Percentiles rank a stretch among this genome's conserved stretches.
Evolutionary conservation across 129 eudicot species (phyloP).

Genomic region (Sambucus nigra): DNA sequence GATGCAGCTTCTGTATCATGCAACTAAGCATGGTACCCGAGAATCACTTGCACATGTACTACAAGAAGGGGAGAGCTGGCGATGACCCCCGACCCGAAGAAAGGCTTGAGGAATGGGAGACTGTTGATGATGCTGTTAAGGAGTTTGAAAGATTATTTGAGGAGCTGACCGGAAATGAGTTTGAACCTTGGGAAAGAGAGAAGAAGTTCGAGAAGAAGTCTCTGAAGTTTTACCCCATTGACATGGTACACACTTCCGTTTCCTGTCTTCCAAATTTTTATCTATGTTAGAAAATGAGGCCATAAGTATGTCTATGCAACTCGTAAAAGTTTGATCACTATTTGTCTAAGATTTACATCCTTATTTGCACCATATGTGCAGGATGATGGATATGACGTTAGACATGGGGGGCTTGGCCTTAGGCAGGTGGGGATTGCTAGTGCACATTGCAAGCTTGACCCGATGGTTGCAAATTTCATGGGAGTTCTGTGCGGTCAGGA

Average conservation of each 20-base stretch:
- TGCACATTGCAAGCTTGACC: constrained; percentile 60
- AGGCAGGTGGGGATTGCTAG: constrained; percentile 77
- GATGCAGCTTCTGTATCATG: constrained; percentile 46
- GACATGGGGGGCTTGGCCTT: constrained; percentile 71
- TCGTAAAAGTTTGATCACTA: too few species aligned
- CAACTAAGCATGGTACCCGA: constrained; percentile 73
- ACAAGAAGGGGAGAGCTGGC: constrained; percentile 61
- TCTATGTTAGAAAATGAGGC: too few species aligned
- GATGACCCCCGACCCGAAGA: constrained; percentile 54
- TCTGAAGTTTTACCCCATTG: constrained; percentile 50
- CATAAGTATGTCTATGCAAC: too few species aligned
- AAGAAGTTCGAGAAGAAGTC: constrained; percentile 63
- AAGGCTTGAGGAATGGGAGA: constrained; percentile 52
- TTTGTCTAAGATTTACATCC: too few species aligned
- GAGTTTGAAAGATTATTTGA: constrained; percentile 60
- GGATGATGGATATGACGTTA: constrained; percentile 82
- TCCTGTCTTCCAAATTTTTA: neutral
- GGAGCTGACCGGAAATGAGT: constrained; percentile 66
- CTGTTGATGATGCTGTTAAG: constrained; percentile 34
- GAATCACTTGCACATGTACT: constrained; percentile 45
- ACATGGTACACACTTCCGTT: constrained; percentile 33
- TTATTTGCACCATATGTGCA: constrained; percentile 5
- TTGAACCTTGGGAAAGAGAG: constrained; percentile 82
- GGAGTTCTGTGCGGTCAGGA: constrained; percentile 78
- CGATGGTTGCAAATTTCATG: constrained; percentile 72